Evolutionary conservation across 495 filamentous ascomycete species (phyloP).

Genomic region (Xylaria bambusicola): DNA sequence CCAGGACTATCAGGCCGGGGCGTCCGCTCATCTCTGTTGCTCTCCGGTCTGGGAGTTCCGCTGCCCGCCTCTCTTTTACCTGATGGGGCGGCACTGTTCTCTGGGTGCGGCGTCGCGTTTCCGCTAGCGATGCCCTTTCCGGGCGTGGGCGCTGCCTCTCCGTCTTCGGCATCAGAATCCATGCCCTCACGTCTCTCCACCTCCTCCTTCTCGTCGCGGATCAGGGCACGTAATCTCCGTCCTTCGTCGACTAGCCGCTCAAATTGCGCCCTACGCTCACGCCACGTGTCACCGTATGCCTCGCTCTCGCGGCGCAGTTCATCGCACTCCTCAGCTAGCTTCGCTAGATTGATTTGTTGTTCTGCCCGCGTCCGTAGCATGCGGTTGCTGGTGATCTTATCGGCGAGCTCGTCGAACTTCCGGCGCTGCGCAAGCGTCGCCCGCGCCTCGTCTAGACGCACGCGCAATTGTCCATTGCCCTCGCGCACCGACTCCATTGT

Average conservation of each 20-base stretch:
- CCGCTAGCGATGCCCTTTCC: conserved; percentile 41
- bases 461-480: conserved; percentile 69
- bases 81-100: conserved; percentile 36
- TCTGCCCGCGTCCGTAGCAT: conserved; percentile 80
- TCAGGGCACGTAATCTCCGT: conserved; percentile 78
- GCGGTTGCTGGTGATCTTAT: conserved; percentile 82
- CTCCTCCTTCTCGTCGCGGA: conserved; percentile 96
- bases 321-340: conserved; percentile 82
- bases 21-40: conserved; percentile 59
- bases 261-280: conserved; percentile 84
- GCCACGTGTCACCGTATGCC: conserved; percentile 81
- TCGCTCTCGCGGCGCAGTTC: conserved; percentile 83
- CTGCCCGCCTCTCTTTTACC: conserved; percentile 39
- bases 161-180: conserved; percentile 75
- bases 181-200: conserved; percentile 73
- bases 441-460: conserved; percentile 74
- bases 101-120: conserved; percentile 41
- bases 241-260: conserved; percentile 88
- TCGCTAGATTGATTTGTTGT: conserved; percentile 73
- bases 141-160: conserved; percentile 49
- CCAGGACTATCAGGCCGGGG: conserved; percentile 60
- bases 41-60: conserved; percentile 50
- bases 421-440: conserved; percentile 75
- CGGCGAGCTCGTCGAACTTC: conserved; percentile 80
- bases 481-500: conserved; percentile 76